These are phyloP conservation scores for Phellinidium pouzarii DNA, from an alignment of 1,284 basidiomycete genomes.

Conservation along the genomic window DNA sequence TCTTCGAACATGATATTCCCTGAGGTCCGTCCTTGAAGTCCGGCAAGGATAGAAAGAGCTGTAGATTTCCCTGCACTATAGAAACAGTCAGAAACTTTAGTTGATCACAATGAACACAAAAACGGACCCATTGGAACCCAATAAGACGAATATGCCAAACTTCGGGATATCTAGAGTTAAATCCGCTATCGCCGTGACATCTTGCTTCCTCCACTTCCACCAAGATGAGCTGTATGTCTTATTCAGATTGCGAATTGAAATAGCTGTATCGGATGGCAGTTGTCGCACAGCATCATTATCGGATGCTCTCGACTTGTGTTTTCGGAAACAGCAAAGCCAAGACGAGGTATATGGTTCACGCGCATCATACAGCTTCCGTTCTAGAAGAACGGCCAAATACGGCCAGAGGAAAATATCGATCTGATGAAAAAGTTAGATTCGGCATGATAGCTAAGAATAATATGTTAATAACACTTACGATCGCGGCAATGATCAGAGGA, in stretches of 20 bases:
- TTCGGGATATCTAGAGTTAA: slow-evolving; percentile 62
- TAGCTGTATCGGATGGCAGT: slow-evolving; percentile 41
- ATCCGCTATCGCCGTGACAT: slow-evolving; percentile 55
- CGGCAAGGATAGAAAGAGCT: slow-evolving; percentile 57
- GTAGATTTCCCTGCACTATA: slow-evolving; percentile 77
- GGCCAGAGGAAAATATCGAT: slow-evolving; percentile 70
- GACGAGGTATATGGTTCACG: slow-evolving; percentile 32
- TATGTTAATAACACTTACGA: slow-evolving; percentile 41
- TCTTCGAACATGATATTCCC: slow-evolving; percentile 62
- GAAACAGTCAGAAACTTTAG: slow-evolving; percentile 10
- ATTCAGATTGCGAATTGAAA: slow-evolving; percentile 52
- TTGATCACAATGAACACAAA: neutral
- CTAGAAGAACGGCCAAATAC: slow-evolving; percentile 49
- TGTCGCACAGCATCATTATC: slow-evolving; percentile 21
- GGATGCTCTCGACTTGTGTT: slow-evolving; percentile 20
- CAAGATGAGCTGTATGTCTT: slow-evolving; percentile 41
- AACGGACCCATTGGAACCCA: slow-evolving; percentile 65
- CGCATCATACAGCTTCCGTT: slow-evolving; percentile 57
- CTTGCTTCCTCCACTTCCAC: slow-evolving; percentile 28
- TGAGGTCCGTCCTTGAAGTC: slow-evolving; percentile 49
- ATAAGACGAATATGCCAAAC: slow-evolving; percentile 65
- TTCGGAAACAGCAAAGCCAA: slow-evolving; percentile 27
- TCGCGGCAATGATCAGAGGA: slow-evolving; percentile 53
- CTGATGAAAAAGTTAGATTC: slow-evolving; percentile 28
- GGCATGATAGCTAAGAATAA: slow-evolving; percentile 1